Conservation (phyloP, 2,329 filamentous ascomycete genomes). For the Lecanicillium sp. region DNA sequence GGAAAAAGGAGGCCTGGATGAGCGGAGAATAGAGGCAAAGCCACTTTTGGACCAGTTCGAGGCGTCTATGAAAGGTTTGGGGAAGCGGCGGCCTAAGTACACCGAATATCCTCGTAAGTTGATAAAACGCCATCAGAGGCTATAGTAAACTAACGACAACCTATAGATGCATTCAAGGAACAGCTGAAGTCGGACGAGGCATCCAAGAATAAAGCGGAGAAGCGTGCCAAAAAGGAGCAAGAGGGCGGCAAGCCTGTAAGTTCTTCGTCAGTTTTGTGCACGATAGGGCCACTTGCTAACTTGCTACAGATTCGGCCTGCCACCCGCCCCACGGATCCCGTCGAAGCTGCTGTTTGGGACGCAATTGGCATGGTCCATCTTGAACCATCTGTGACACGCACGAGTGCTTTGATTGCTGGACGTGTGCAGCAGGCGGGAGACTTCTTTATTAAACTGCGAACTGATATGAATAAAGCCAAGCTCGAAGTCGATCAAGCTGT, state of each 20-base stretch:
- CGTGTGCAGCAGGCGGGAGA: constrained; percentile 45
- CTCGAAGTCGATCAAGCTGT: constrained; percentile 34
- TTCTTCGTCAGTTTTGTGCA: too few species aligned
- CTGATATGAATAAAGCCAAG: constrained; percentile 39
- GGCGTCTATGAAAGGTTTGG: constrained; percentile 30
- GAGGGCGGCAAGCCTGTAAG: constrained; percentile 27
- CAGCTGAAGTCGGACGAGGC: constrained; percentile 39
- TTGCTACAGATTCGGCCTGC: constrained; percentile 25
- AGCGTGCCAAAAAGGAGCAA: constrained; percentile 35
- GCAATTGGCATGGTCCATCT: constrained; percentile 42
- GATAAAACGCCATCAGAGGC: constrained; percentile 9
- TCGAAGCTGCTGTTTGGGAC: constrained; percentile 46
- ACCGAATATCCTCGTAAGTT: constrained; percentile 34
- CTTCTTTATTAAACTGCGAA: constrained; percentile 39
- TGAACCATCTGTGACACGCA: constrained; percentile 30
- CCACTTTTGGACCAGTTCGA: constrained; percentile 32
- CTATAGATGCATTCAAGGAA: constrained; percentile 32
- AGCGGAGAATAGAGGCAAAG: constrained; percentile 32
- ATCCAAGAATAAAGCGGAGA: constrained; percentile 36
- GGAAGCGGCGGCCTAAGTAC: constrained; percentile 36
- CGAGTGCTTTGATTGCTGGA: constrained; percentile 32
- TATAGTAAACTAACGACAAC: constrained; percentile 12
- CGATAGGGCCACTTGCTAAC: too few species aligned
- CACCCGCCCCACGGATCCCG: constrained; percentile 34
- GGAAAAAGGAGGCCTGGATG: constrained; percentile 31